Evolutionary conservation across 805 yeast genomes (phyloP), one percentile per base, ranked within the genome.

Genomic region (Tetrapisispora pingtungensis): DNA sequence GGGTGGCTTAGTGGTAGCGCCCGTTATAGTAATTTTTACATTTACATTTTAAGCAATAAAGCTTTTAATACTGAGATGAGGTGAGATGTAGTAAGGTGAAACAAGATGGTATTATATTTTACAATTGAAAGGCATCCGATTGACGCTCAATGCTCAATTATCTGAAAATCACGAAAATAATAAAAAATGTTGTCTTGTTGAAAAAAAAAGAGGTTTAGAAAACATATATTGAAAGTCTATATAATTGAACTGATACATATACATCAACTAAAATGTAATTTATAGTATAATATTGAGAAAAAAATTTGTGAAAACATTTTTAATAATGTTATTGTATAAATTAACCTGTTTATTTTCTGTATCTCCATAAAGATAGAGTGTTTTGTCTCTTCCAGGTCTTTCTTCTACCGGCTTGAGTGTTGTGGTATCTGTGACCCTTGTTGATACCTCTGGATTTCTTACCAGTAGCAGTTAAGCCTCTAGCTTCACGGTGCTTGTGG

Each of bases 371-470:
- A 62, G 95, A 84, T 70, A 90, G 80, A 65, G 98, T 93, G 93
- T 90, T 93, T 80, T 90, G 88, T 73, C 80, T 85, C 87, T 90
- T 93, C 98, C 98, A 90, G 78, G 90, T 93, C 87, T 90, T 94
- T 74, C 95, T 85, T 78, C 97, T 88, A 72, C 98, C 98, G 66
- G 96, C 88, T 66, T 75, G 73, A 80, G 97, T 90, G 83, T 90
- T 88, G 96, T 83, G 80, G 96, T 67, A 93, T 73, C 78, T 77
- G 90, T 93, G 98, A 74, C 98, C 98, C 86, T 90, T 93, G 95
- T 89, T 88, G 82, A 93, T 87, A 86, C 98, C 98, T 82, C 98
- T 85, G 75, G 95, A 87, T 75, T 88, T 84, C 94, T 89, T 93
- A 72, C 98, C 98, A 64, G 89, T 80, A 64, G 96, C 68, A 68